Evolutionary conservation across 768 basidiomycete species (phyloP).

Genomic region (Tulasnella sp.): DNA sequence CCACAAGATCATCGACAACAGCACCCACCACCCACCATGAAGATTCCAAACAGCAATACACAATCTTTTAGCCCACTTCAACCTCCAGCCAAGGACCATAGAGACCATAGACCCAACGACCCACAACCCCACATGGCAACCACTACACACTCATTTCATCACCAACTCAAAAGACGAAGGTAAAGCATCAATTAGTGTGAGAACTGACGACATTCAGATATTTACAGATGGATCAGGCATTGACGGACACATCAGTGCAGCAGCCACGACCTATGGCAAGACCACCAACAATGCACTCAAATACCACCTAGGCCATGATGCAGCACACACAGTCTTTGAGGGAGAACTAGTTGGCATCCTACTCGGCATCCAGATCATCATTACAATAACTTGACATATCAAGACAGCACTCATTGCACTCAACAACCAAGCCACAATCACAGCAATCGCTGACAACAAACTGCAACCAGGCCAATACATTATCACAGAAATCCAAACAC

Average conservation of each 20-base stretch:
- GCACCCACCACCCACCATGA: background rate
- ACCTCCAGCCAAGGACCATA: background rate
- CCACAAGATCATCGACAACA: background rate
- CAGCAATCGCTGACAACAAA: background rate
- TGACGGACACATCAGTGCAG: background rate
- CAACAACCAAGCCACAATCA: slow-evolving; percentile 15
- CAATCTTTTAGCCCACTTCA: background rate
- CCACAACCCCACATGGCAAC: background rate
- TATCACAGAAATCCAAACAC: background rate
- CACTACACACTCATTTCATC: background rate
- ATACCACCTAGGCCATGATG: background rate
- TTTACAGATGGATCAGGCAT: background rate
- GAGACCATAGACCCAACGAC: background rate
- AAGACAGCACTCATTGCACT: background rate
- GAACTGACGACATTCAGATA: background rate
- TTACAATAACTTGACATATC: background rate
- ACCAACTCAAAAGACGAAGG: background rate
- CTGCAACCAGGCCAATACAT: slow-evolving; percentile 4
- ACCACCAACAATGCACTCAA: background rate
- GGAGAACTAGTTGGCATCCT: background rate
- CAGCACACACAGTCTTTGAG: background rate
- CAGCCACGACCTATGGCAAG: background rate
- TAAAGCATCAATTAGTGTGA: too few relatives aligned
- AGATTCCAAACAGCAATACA: background rate
- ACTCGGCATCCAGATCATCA: background rate